phyloP scores from a whole-genome alignment of 1,139 yeast species.

The Yamadazyma pseudoaaseri region DNA sequence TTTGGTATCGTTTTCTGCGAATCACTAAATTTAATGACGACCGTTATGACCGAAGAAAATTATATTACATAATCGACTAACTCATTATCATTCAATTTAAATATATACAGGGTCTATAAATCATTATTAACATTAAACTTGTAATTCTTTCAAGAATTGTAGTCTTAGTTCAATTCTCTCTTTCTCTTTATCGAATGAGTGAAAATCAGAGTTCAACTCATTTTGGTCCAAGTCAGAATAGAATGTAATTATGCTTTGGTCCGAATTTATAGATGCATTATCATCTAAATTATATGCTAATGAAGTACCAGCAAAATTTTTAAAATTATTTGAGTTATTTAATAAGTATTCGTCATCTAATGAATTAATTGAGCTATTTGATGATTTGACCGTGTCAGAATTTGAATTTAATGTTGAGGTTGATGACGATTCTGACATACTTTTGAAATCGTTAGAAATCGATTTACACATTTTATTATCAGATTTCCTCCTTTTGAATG shows the following conservation, averaged over 20 bases:
- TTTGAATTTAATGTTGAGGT: neutral
- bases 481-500: constrained; percentile 12
- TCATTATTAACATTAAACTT: constrained; percentile 5
- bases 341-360: constrained; percentile 30
- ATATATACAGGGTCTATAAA: neutral
- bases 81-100: neutral
- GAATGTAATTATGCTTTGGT: constrained; percentile 21
- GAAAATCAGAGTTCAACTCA: constrained; percentile 5
- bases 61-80: too few species aligned
- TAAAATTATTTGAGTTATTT: constrained; percentile 23
- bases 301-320: constrained; percentile 35
- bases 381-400: neutral
- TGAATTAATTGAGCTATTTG: constrained; percentile 1
- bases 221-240: constrained; percentile 13
- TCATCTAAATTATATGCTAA: constrained; percentile 15
- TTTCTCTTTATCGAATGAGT: constrained; percentile 24
- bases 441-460: neutral
- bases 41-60: too few species aligned
- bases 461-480: constrained; percentile 6
- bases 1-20: too few species aligned
- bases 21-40: too few species aligned
- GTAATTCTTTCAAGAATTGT: constrained; percentile 37
- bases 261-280: constrained; percentile 14
- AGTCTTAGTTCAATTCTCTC: constrained; percentile 40
- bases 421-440: neutral